A percentile compares a stretch with the other conserved stretches of the same genome.
These are phyloP conservation scores for Suillus variegatus DNA, from an alignment of 768 basidiomycete species.

Conservation along the genomic window DNA sequence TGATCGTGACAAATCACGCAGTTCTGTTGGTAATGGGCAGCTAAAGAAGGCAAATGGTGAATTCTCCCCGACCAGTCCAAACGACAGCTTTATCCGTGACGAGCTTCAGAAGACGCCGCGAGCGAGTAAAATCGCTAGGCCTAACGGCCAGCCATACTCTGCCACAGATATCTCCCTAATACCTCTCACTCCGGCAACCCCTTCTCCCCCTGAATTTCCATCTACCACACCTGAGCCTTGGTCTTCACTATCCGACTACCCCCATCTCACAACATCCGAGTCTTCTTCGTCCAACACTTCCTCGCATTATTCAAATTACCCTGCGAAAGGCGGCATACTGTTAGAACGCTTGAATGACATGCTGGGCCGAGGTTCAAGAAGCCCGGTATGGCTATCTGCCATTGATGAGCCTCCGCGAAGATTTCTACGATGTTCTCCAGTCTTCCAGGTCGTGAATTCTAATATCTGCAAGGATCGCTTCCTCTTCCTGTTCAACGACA, in stretches of 20 bases:
- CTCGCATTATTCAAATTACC: slow-evolving; percentile 58
- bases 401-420: slow-evolving; percentile 88
- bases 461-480: slow-evolving; percentile 96
- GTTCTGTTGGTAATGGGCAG: slow-evolving; percentile 29
- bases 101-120: slow-evolving; percentile 36
- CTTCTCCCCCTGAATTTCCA: slow-evolving; percentile 55
- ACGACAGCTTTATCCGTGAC: slow-evolving; percentile 29
- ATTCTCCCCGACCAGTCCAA: slow-evolving; percentile 29
- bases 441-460: slow-evolving; percentile 90
- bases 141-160: slow-evolving; percentile 22
- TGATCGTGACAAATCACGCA: slow-evolving; percentile 44
- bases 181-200: slow-evolving; percentile 39
- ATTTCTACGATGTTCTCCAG: slow-evolving; percentile 79
- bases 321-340: slow-evolving; percentile 51
- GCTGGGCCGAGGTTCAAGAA: slow-evolving; percentile 61
- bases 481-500: slow-evolving; percentile 95
- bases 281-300: slow-evolving; percentile 76
- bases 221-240: slow-evolving; percentile 78
- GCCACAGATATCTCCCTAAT: slow-evolving; percentile 21
- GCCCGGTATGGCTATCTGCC: slow-evolving; percentile 58
- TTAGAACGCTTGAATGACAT: slow-evolving; percentile 73
- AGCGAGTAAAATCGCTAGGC: slow-evolving; percentile 35
- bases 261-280: slow-evolving; percentile 67
- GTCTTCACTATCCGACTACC: slow-evolving; percentile 73
- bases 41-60: slow-evolving; percentile 27